Evolutionary conservation across 2,329 filamentous ascomycete species (phyloP), one percentile per base, ranked within the genome.

Genomic region (Alternaria conjuncta): DNA sequence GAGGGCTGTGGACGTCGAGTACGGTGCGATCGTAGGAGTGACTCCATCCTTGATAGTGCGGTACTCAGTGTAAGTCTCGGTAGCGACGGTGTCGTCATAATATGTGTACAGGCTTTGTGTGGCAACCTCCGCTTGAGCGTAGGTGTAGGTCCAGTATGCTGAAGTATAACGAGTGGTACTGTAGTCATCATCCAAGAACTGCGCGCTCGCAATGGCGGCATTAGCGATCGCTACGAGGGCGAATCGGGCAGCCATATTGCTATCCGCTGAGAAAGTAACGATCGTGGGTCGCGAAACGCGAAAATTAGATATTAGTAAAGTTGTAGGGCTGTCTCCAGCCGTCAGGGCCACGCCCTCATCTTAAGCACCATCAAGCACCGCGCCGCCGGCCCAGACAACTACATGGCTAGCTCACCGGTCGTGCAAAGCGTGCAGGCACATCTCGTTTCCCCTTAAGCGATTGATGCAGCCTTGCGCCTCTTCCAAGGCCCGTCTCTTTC

Each of bases 141-240:
- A 47, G 6, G 74, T 75, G 21, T 64, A 66, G 3, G 73, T 77
- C 73, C 73, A 77, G 60, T 69, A 77, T 21, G 64, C 62, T 6
- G 66, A 63, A 25, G 54, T 36, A 9, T 53, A 55, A n/a, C 18
- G 60, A 45, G 25, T 54, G 30, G 41, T 21, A 28, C 20, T 32
- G 15, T 55, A 55, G 20, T 43, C 51, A 25, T 58, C 30, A 21
- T 54, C 41, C 3, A 51, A 55, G 10, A 62, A 60, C 30, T 72
- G 70, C 25, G 68, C 66, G 15, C 50, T 55, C 21, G 69, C 67
- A 26, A 65, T 53, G 13, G 55, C 61, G 55, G 56, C 61, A 32
- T 59, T 62, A 7, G 67, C 57, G 21, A 74, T 54, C 44, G 71
- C 63, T 61, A 64, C 61, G 9, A 64, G 45, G 47, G 68, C 55